A percentile compares a stretch with the other conserved stretches of the same genome.
These are phyloP conservation scores for Metschnikowia anglica DNA, from an alignment of 805 yeast species.

Conservation along the genomic window DNA sequence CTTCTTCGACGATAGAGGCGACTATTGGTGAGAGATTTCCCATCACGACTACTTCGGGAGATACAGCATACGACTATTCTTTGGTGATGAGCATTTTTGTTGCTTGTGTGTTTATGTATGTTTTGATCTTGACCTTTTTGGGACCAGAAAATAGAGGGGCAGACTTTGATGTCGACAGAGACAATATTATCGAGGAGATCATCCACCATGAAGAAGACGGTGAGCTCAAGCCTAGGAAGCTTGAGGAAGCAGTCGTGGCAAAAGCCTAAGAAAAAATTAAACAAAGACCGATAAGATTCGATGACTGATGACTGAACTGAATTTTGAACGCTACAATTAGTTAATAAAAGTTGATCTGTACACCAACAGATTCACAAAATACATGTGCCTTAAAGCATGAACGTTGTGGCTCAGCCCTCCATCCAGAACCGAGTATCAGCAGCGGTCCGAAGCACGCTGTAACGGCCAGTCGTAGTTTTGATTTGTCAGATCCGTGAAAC, in stretches of 20 bases:
- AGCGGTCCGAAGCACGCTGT: no score
- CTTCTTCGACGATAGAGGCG: conserved; percentile 69
- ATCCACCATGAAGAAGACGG: conserved; percentile 8
- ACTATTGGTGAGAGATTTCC: conserved; percentile 62
- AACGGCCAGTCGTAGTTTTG: no score
- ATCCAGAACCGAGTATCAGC: no score
- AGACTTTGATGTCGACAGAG: conserved; percentile 15
- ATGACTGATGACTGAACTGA: no score
- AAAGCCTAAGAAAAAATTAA: no score
- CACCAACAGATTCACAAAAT: no score
- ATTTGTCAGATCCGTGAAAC: no score
- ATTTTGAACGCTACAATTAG: no score
- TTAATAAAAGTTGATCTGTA: no score
- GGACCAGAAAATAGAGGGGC: conserved; percentile 53
- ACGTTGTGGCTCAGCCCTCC: no score
- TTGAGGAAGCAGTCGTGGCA: not conserved
- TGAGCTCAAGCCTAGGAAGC: not conserved
- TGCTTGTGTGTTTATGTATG: conserved; percentile 60
- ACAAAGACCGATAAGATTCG: no score
- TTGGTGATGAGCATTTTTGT: conserved; percentile 68
- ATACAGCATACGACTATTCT: conserved; percentile 53
- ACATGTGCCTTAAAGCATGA: no score
- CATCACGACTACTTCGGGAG: conserved; percentile 25
- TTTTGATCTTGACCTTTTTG: conserved; percentile 45
- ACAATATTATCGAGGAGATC: conserved; percentile 33